phyloP scores from a whole-genome alignment of 1,284 basidiomycete species.

The Retiboletus flavoniger region DNA sequence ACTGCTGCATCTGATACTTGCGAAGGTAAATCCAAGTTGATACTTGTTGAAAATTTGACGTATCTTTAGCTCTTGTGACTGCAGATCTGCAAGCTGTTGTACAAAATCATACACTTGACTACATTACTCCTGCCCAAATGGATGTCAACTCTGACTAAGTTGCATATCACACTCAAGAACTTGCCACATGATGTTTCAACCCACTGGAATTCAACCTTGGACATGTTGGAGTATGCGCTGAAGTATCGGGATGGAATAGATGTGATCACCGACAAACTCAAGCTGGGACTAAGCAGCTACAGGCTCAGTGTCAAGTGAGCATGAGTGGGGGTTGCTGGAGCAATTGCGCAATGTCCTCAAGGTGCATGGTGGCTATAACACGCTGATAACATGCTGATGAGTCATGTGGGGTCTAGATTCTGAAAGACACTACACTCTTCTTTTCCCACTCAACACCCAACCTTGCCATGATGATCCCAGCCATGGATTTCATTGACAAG shows the following conservation, averaged over 20 bases:
- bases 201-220: too few relatives aligned
- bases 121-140: not conserved
- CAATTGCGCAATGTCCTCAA: not conserved
- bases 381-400: not conserved
- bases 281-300: not conserved
- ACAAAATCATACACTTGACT: not conserved
- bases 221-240: too few relatives aligned
- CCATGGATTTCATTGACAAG: conserved; percentile 26
- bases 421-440: conserved; percentile 28
- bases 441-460: conserved; percentile 21
- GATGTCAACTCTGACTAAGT: too few relatives aligned
- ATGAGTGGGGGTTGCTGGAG: not conserved
- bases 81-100: not conserved
- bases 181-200: too few relatives aligned
- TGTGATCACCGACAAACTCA: not conserved
- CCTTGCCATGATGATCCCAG: conserved; percentile 31
- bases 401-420: not conserved
- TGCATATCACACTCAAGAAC: too few relatives aligned
- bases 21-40: not conserved
- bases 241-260: too few relatives aligned
- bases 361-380: not conserved
- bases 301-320: not conserved
- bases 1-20: not conserved
- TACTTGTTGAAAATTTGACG: too few relatives aligned
- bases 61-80: too few relatives aligned